Conservation (phyloP, 495 filamentous ascomycete species). For the Glonium stellatum region DNA sequence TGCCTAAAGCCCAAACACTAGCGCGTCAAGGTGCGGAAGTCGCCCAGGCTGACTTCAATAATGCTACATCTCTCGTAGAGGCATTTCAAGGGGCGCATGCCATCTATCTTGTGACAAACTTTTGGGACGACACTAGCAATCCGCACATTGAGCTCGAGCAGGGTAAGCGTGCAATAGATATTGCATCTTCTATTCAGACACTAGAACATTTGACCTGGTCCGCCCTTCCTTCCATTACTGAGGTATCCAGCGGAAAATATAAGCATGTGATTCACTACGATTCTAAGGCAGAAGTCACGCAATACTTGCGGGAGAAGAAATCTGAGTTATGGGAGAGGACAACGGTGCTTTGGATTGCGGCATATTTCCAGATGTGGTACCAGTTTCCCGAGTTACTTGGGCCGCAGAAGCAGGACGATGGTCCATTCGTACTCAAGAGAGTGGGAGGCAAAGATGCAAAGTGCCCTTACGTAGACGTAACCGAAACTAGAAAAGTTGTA, state of each 20-base stretch:
- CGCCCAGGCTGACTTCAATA: constrained; percentile 45
- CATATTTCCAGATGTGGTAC: not conserved
- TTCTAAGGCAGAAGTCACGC: not conserved
- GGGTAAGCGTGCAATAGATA: not conserved
- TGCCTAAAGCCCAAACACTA: constrained; percentile 23
- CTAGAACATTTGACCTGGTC: constrained; percentile 6
- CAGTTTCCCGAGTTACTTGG: no score
- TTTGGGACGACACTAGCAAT: constrained; percentile 26
- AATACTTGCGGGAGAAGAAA: not conserved
- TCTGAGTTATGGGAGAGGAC: not conserved
- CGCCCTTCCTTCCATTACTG: not conserved
- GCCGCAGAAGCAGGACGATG: no score
- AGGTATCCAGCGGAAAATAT: not conserved
- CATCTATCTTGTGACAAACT: constrained; percentile 56
- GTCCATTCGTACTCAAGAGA: no score
- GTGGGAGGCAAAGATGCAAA: no score
- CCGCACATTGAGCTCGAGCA: constrained; percentile 34
- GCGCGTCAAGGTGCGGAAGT: constrained; percentile 30
- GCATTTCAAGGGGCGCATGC: constrained; percentile 49
- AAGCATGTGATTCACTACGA: not conserved
- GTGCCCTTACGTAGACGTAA: not conserved
- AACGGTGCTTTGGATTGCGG: not conserved
- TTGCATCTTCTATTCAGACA: not conserved
- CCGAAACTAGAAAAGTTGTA: not conserved
- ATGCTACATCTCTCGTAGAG: constrained; percentile 41